Evolutionary conservation across 768 basidiomycete genomes (phyloP).

Genomic region (Grammothele lineata): DNA sequence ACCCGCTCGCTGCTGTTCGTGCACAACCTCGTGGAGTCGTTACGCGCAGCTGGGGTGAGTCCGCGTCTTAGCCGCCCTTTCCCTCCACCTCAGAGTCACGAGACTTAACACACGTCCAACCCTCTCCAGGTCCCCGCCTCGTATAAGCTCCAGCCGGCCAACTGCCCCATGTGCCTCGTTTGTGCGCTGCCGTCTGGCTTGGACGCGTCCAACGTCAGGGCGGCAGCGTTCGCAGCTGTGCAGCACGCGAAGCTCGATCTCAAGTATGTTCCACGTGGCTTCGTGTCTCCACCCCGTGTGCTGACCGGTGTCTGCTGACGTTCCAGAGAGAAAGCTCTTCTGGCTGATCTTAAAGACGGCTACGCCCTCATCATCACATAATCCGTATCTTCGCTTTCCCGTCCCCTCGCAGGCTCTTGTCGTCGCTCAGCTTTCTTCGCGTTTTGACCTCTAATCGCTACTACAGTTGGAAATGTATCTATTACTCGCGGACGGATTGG

Average conservation of each 20-base stretch:
- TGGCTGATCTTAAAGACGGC: constrained; percentile 48
- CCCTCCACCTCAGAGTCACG: background rate
- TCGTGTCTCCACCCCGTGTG: background rate
- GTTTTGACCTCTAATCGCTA: too few species aligned
- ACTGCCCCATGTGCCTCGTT: constrained; percentile 54
- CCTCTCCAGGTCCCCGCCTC: constrained; percentile 50
- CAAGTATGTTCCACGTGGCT: constrained; percentile 31
- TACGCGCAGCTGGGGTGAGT: constrained; percentile 56
- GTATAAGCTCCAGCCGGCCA: constrained; percentile 59
- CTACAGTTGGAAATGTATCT: constrained; percentile 14
- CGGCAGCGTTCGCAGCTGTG: constrained; percentile 40
- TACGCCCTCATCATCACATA: constrained; percentile 57
- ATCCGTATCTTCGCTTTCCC: constrained; percentile 13
- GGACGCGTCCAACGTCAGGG: constrained; percentile 38
- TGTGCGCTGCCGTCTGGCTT: constrained; percentile 46
- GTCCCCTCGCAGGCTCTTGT: too few species aligned
- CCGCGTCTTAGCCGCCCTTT: background rate
- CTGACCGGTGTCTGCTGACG: constrained; percentile 1
- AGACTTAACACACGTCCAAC: background rate
- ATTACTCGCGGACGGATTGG: too few species aligned
- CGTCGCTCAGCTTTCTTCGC: too few species aligned
- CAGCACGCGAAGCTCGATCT: constrained; percentile 39
- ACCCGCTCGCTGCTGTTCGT: constrained; percentile 59
- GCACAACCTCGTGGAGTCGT: constrained; percentile 56
- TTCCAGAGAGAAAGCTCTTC: constrained; percentile 44